Evolutionary conservation across 495 filamentous ascomycete genomes (phyloP).

Genomic region (Aspergillus hancockii): DNA sequence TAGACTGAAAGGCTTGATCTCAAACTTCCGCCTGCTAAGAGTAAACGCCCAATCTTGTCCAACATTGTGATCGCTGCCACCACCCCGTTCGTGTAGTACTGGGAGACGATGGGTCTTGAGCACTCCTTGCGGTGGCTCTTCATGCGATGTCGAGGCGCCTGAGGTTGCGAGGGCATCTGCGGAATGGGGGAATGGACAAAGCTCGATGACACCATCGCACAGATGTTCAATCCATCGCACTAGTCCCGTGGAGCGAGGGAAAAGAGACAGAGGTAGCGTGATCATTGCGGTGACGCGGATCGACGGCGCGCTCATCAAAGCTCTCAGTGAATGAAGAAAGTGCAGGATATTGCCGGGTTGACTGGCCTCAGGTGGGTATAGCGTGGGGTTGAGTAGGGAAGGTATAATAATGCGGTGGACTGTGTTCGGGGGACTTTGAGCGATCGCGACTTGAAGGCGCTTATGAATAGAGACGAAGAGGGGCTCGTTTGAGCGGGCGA

Average conservation of each 20-base stretch:
- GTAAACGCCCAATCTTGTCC: constrained; percentile 89
- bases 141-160: constrained; percentile 52
- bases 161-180: constrained; percentile 56
- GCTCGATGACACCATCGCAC: constrained; percentile 82
- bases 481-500: constrained; percentile 51
- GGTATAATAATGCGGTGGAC: constrained; percentile 87
- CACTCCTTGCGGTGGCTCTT: constrained; percentile 84
- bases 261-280: constrained; percentile 77
- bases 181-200: constrained; percentile 78
- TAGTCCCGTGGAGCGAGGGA: constrained; percentile 74
- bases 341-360: constrained; percentile 72
- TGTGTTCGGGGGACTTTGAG: constrained; percentile 53
- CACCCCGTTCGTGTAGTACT: constrained; percentile 83
- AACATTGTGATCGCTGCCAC: constrained; percentile 65
- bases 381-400: constrained; percentile 75
- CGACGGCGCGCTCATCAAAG: constrained; percentile 67
- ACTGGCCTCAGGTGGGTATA: constrained; percentile 69
- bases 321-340: constrained; percentile 79
- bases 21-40: constrained; percentile 77
- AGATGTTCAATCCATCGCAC: constrained; percentile 87
- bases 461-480: constrained; percentile 67
- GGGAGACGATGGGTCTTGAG: constrained; percentile 80
- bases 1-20: constrained; percentile 85
- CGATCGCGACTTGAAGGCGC: constrained; percentile 58
- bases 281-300: constrained; percentile 70